A percentile compares a stretch with the other conserved stretches of the same genome.
phyloP scores from a whole-genome alignment of 1,139 yeast genomes.

The Debaryomyces fabryi region DNA sequence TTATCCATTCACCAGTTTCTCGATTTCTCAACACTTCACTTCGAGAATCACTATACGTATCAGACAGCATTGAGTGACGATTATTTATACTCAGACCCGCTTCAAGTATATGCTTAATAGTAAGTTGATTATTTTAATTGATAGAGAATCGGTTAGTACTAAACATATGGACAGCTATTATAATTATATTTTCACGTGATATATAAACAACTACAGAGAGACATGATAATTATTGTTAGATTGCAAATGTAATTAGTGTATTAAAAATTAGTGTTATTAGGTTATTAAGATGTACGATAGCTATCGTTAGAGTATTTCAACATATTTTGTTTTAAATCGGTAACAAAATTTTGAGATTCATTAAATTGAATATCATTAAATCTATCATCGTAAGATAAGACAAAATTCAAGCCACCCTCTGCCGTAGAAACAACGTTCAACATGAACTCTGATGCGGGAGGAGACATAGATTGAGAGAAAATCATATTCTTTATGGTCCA shows the following conservation, averaged over 20 bases:
- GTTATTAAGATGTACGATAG: background rate
- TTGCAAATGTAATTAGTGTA: background rate
- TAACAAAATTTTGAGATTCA: constrained; percentile 28
- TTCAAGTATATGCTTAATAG: background rate
- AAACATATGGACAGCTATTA: background rate
- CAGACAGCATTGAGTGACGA: background rate
- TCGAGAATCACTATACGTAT: background rate
- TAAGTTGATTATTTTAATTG: background rate
- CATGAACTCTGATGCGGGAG: constrained; percentile 41
- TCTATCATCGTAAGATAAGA: constrained; percentile 32
- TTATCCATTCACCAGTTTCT: constrained; percentile 41
- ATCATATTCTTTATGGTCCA: constrained; percentile 36
- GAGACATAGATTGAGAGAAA: constrained; percentile 43
- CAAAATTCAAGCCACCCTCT: constrained; percentile 40
- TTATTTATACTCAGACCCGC: background rate
- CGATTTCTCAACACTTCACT: constrained; percentile 20
- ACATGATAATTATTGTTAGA: too few species aligned
- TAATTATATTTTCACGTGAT: background rate
- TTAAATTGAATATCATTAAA: constrained; percentile 26
- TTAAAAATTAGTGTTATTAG: background rate
- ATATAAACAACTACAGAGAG: background rate
- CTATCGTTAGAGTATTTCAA: constrained; percentile 14
- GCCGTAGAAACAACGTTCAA: constrained; percentile 36
- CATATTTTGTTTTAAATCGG: constrained; percentile 23
- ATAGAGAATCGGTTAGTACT: background rate